Evolutionary conservation across 108 stramenopile species (phyloP), one percentile per base, ranked within the genome.

Genomic region (Nitzschia putrida): DNA sequence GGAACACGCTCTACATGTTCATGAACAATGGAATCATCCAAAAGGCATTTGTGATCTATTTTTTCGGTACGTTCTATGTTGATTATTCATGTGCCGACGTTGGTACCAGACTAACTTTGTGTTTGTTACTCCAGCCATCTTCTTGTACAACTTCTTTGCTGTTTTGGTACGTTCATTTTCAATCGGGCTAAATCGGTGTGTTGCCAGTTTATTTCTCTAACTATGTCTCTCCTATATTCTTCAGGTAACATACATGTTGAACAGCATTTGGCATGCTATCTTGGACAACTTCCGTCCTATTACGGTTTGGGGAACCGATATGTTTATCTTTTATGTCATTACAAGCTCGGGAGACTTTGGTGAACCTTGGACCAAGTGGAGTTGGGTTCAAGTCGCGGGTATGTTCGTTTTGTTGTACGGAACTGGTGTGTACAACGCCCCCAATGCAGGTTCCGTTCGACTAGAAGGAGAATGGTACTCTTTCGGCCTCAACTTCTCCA

Each of bases 261-360:
- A 83, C 76, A 88, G 87, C 39, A 85, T 98, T 22, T 98, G 96
- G 96, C 97, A 98, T 80, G 97, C 96, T 40, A 98, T 98, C 72
- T 77, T 98, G 40, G 97, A 98, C 81, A 98, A 98, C 57, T 98
- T 97, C 77, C 87, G 95, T 42, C 96, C 96, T 11, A 93, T 96
- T 57, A 92, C 94, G 7, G 91, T 96, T 8, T 96, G 95, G 95
- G 79, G 57, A 16, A 82, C 86, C 23, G 97, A 96, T 80, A 67
- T 97, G 24, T 71, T 92, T 57, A 94, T 96, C 69, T 96, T 81
- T 78, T 98, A 97, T 77, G 63, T 79, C 65, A 81, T 96, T 77
- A 72, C 77, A 47, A 14, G 71, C 42, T 40, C 64, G 8, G 72
- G 73, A 4, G 42, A 55, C 21, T 94, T 91, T 70, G 97, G 97